Evolutionary conservation across 1,139 yeast genomes (phyloP).

Genomic region (Eremothecium cymbalariae): DNA sequence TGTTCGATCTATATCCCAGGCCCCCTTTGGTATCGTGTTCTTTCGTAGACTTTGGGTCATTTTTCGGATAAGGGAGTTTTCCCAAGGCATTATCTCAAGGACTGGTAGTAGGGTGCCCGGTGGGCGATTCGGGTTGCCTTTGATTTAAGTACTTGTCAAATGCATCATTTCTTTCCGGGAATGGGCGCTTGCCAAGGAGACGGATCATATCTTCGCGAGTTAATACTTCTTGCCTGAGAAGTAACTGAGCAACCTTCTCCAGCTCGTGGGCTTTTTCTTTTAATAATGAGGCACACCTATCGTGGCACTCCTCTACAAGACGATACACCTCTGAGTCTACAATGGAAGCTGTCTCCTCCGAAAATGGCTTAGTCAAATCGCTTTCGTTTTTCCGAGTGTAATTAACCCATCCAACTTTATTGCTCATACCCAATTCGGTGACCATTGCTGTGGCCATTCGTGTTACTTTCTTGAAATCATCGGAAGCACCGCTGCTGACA

Average conservation of each 20-base stretch:
- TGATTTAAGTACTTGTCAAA: slow-evolving; percentile 65
- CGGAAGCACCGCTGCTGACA: slow-evolving; percentile 78
- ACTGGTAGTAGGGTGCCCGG: slow-evolving; percentile 18
- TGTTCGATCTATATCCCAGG: no score
- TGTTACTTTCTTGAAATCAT: slow-evolving; percentile 73
- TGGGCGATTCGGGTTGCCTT: slow-evolving; percentile 23
- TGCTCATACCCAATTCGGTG: slow-evolving; percentile 67
- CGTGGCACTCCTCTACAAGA: slow-evolving; percentile 47
- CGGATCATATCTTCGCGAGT: slow-evolving; percentile 78
- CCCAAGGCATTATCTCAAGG: no score
- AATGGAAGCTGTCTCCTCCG: slow-evolving; percentile 57
- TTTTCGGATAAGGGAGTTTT: no score
- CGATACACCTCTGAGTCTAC: slow-evolving; percentile 63
- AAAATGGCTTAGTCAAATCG: slow-evolving; percentile 59
- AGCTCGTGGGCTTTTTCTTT: slow-evolving; percentile 54
- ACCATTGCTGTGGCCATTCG: slow-evolving; percentile 75
- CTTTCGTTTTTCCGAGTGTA: slow-evolving; percentile 44
- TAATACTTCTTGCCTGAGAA: slow-evolving; percentile 59
- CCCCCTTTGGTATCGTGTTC: no score
- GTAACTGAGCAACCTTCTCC: slow-evolving; percentile 60
- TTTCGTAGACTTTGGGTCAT: no score
- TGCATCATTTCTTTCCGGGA: slow-evolving; percentile 71
- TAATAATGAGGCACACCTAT: slow-evolving; percentile 46
- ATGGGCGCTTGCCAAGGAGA: slow-evolving; percentile 66
- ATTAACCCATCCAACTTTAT: slow-evolving; percentile 53